Conservation (phyloP, 164 flowering plant genomes). For the Magnolia kwangsiensis region DNA sequence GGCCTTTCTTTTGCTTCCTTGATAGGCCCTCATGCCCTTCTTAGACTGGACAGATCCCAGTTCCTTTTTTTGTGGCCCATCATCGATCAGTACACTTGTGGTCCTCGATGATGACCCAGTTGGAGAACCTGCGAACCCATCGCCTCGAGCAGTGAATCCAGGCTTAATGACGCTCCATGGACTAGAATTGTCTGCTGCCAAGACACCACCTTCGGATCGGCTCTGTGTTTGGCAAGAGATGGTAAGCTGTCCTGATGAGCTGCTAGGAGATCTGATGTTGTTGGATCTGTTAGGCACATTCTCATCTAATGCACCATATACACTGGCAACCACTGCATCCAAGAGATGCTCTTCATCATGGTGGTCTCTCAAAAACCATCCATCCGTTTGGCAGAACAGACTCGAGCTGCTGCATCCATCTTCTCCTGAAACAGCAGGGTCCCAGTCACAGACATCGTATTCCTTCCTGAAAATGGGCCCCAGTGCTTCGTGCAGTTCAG, state of each 20-base stretch:
- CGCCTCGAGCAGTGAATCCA: slow-evolving; percentile 11
- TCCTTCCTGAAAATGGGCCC: slow-evolving; percentile 28
- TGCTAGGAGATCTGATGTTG: slow-evolving; percentile 18
- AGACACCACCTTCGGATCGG: slow-evolving; percentile 19
- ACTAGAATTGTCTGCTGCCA: slow-evolving; percentile 17
- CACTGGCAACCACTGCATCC: slow-evolving; percentile 43
- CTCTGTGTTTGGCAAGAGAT: slow-evolving; percentile 17
- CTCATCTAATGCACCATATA: slow-evolving; percentile 24
- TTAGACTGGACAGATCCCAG: slow-evolving; percentile 12
- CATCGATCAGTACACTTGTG: slow-evolving; percentile 30
- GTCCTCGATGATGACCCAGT: slow-evolving; percentile 36
- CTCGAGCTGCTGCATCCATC: slow-evolving; percentile 20
- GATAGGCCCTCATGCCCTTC: slow-evolving; percentile 33
- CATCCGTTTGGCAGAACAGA: slow-evolving; percentile 14
- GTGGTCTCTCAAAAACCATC: slow-evolving; percentile 14
- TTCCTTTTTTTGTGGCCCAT: slow-evolving; percentile 28
- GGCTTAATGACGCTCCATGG: slow-evolving; percentile 24
- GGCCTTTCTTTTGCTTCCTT: slow-evolving; percentile 36
- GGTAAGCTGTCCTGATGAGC: slow-evolving; percentile 19
- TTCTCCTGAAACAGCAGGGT: slow-evolving; percentile 15
- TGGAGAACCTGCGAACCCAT: slow-evolving; percentile 17
- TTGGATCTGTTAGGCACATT: slow-evolving; percentile 19
- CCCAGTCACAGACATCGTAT: slow-evolving; percentile 10
- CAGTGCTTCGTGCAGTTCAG: slow-evolving; percentile 53
- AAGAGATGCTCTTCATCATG: slow-evolving; percentile 35